Base-by-base conservation (phyloP, 257 asterid species). In the Osmanthus fragrans region DNA sequence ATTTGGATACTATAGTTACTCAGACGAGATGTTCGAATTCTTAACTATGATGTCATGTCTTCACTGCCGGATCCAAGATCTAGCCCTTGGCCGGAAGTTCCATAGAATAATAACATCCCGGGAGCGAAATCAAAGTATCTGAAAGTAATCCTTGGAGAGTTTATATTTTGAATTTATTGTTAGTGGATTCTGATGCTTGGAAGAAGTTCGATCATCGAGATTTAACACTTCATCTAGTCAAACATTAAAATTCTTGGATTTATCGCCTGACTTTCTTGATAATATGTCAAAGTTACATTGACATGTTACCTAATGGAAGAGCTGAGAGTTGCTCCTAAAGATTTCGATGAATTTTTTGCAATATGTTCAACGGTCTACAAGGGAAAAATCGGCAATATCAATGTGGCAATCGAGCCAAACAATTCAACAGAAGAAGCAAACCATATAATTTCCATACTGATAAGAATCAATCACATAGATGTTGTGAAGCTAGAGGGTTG, bases 401-500 rank as follows among this genome's bases (percentile, higher is more conserved):
- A 54, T 4, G 29, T 30, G 36, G 82, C 71, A 40, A 68, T 77
- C 13, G 74, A 81, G 23, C 79, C 66, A 67, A 75, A 73, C n/a
- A 73, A 66, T 25, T 25, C 27, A 25, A 25, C 27, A 73, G 67
- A 68, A 77, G 79, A 37, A 65, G 81, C 76, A 37, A 39, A 73
- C 15, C 74, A 37, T 37, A 39, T 81, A 3, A 77, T 77, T 5
- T 73, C 60, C 75, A 73, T 81, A 32, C 21, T 81, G 73, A 73
- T 81, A 23, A 81, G 69, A 65, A 81, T 81, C 73, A 68, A 73
- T 34, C 76, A 77, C 66, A 37, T 73, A 30, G 77, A 77, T 37
- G 73, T 77, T 3, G 74, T 81, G 47, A 81, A 77, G 73, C 75
- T 73, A 5, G 79, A 77, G 27, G 84, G 84, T 6, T 72, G 73